These are phyloP conservation scores for Cenococcum geophilum DNA, from an alignment of 495 filamentous ascomycete species.

Conservation along the genomic window DNA sequence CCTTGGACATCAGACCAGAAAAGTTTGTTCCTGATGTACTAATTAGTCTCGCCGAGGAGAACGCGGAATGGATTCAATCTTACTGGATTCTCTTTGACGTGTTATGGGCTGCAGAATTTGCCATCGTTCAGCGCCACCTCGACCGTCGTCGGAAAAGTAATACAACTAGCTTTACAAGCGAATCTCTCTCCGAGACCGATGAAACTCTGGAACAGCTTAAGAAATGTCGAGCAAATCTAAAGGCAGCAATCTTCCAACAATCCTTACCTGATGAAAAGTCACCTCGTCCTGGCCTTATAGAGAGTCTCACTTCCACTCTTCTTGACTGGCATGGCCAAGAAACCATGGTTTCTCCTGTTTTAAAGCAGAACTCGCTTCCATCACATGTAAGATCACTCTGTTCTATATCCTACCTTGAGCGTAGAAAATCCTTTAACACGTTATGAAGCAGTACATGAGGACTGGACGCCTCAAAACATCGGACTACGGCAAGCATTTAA, in stretches of 20 bases:
- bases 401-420: not conserved
- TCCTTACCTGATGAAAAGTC: constrained; percentile 15
- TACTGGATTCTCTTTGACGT: constrained; percentile 28
- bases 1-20: constrained; percentile 23
- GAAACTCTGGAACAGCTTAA: constrained; percentile 23
- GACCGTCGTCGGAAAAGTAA: constrained; percentile 21
- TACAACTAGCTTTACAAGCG: constrained; percentile 7
- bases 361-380: not conserved
- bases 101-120: constrained; percentile 27
- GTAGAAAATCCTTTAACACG: not conserved
- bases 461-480: not conserved
- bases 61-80: constrained; percentile 28
- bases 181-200: constrained; percentile 12
- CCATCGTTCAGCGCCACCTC: constrained; percentile 24
- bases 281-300: constrained; percentile 17
- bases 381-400: not conserved
- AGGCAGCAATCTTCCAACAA: constrained; percentile 21
- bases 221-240: constrained; percentile 17
- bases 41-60: constrained; percentile 12
- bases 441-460: not conserved
- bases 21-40: constrained; percentile 20
- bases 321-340: constrained; percentile 11
- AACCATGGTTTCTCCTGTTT: not conserved
- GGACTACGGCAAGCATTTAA: not conserved
- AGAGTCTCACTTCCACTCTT: constrained; percentile 19